Percentiles rank a stretch among this genome's conserved stretches.
These are phyloP conservation scores for Ogataea nakhonphanomensis DNA, from an alignment of 805 yeast species.

Conservation along the genomic window DNA sequence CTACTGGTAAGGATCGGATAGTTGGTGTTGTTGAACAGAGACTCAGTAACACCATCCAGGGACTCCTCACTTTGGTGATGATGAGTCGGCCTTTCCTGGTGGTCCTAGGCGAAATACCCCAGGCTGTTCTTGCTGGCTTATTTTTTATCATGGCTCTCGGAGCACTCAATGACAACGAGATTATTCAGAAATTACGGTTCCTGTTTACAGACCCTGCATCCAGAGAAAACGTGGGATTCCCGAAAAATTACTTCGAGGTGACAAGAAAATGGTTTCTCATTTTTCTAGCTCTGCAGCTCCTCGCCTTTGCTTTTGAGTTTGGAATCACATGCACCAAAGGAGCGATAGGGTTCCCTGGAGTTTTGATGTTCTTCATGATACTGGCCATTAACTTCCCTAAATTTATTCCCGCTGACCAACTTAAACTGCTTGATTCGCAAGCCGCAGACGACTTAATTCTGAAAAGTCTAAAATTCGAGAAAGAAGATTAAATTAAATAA, in stretches of 20 bases:
- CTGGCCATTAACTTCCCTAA: constrained; percentile 62
- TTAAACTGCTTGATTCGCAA: constrained; percentile 56
- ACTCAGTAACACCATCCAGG: constrained; percentile 80
- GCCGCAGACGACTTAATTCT: constrained; percentile 35
- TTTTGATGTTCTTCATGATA: constrained; percentile 65
- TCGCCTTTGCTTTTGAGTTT: constrained; percentile 77
- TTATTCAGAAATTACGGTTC: constrained; percentile 60
- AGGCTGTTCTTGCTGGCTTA: constrained; percentile 87
- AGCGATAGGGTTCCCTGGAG: constrained; percentile 93
- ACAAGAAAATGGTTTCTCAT: constrained; percentile 47
- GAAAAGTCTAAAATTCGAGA: constrained; percentile 25
- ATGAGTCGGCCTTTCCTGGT: constrained; percentile 86
- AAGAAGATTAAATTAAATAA: neutral
- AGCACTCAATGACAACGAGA: constrained; percentile 66
- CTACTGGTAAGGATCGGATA: constrained; percentile 32
- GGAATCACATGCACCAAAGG: constrained; percentile 83
- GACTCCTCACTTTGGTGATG: constrained; percentile 75
- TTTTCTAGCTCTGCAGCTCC: constrained; percentile 55
- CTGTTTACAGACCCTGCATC: constrained; percentile 56
- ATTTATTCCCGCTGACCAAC: constrained; percentile 58
- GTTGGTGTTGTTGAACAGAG: constrained; percentile 82
- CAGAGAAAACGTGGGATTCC: constrained; percentile 15
- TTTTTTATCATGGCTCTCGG: constrained; percentile 91
- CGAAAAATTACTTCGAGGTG: constrained; percentile 25
- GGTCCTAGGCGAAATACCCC: constrained; percentile 83